Evolutionary conservation across 2,329 filamentous ascomycete species (phyloP).

Genomic region (Ampelomyces quisqualis): DNA sequence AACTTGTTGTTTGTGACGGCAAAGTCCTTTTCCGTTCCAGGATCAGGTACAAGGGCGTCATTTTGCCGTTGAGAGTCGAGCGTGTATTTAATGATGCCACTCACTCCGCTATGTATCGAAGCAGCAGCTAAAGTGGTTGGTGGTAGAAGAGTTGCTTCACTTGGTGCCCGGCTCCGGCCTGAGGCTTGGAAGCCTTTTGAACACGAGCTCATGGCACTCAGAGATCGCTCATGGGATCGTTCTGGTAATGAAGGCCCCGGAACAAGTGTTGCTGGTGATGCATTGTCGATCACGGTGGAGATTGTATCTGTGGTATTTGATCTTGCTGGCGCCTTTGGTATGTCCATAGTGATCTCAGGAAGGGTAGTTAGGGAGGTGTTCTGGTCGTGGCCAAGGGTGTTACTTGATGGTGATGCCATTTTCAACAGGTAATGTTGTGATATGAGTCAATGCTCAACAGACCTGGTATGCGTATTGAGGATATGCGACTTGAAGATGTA

Average conservation of each 20-base stretch:
- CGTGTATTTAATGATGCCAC: constrained; percentile 20
- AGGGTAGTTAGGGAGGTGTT: constrained; percentile 18
- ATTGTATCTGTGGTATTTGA: constrained; percentile 24
- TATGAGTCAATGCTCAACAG: constrained; percentile 8
- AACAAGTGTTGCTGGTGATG: constrained; percentile 25
- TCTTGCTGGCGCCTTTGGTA: constrained; percentile 22
- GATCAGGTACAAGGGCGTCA: constrained; percentile 31
- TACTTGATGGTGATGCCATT: constrained; percentile 22
- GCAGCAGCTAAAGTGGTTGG: constrained; percentile 20
- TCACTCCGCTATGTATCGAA: constrained; percentile 20
- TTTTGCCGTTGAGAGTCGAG: constrained; percentile 22
- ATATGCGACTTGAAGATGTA: constrained; percentile 2
- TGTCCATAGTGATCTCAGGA: constrained; percentile 29
- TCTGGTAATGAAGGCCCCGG: constrained; percentile 18
- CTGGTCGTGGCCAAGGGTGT: constrained; percentile 18
- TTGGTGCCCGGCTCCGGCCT: constrained; percentile 21
- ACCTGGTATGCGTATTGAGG: not conserved
- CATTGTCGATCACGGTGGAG: constrained; percentile 21
- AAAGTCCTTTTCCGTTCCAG: constrained; percentile 59
- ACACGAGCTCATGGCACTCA: constrained; percentile 17
- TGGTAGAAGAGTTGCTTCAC: constrained; percentile 26
- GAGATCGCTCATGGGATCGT: constrained; percentile 20
- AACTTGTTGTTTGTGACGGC: constrained; percentile 72
- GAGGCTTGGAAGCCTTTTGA: constrained; percentile 13
- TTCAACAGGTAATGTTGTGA: constrained; percentile 17